Conservation (phyloP, 768 basidiomycete species). For the Termitomyces sp. region DNA sequence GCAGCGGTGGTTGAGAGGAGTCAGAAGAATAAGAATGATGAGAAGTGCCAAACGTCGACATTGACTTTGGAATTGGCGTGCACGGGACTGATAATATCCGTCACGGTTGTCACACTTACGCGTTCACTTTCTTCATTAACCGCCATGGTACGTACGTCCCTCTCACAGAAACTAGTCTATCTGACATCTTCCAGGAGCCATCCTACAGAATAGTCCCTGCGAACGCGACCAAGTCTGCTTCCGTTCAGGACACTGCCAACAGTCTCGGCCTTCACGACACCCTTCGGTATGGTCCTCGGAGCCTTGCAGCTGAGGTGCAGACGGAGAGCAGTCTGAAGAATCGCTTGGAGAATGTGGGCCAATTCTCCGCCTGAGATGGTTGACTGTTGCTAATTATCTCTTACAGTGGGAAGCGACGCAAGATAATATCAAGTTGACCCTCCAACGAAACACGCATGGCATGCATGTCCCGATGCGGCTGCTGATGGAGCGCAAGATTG, state of each 20-base stretch:
- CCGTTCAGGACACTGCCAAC: slow-evolving; percentile 66
- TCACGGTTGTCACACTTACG: slow-evolving; percentile 22
- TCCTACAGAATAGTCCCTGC: slow-evolving; percentile 67
- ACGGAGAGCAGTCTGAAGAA: slow-evolving; percentile 58
- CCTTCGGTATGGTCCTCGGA: slow-evolving; percentile 80
- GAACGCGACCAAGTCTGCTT: slow-evolving; percentile 51
- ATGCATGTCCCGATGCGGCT: slow-evolving; percentile 85
- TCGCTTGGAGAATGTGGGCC: slow-evolving; percentile 73
- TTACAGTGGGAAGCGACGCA: slow-evolving; percentile 92
- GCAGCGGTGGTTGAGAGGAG: slow-evolving; percentile 1
- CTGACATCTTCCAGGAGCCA: slow-evolving; percentile 29
- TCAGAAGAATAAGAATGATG: slow-evolving; percentile 6
- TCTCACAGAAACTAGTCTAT: not conserved
- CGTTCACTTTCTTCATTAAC: slow-evolving; percentile 16
- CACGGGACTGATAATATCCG: slow-evolving; percentile 11
- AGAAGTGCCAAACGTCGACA: slow-evolving; percentile 8
- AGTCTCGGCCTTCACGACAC: slow-evolving; percentile 85
- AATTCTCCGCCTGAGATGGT: not conserved
- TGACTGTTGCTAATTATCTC: not conserved
- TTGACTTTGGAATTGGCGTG: slow-evolving; percentile 5
- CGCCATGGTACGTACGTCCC: slow-evolving; percentile 23
- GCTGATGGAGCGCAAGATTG: slow-evolving; percentile 93
- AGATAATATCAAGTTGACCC: slow-evolving; percentile 78
- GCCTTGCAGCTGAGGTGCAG: slow-evolving; percentile 71
- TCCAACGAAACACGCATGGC: slow-evolving; percentile 83